Evolutionary conservation across 148 eudicot genomes (phyloP).

Genomic region (Rhododendron mucronatum): DNA sequence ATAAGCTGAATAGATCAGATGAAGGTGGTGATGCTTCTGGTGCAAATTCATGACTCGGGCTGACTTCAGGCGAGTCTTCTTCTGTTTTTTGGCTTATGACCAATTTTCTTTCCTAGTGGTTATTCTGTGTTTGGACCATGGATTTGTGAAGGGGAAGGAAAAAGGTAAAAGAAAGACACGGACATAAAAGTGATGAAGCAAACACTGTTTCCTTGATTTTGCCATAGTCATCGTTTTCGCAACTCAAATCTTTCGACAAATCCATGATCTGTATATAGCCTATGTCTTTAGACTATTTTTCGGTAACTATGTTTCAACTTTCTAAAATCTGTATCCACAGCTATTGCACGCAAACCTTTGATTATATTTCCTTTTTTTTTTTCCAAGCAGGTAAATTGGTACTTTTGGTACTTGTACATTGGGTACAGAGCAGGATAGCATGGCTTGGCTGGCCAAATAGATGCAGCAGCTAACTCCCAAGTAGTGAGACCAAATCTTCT

Average conservation of each 20-base stretch:
- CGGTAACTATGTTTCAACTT: neutral
- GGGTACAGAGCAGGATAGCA: neutral
- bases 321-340: neutral
- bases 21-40: slow-evolving; percentile 6
- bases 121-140: neutral
- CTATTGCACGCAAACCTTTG: too few species aligned
- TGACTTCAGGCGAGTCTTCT: neutral
- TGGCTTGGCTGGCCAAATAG: neutral
- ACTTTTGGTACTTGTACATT: neutral
- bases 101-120: neutral
- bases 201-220: neutral
- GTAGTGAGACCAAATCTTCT: neutral
- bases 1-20: slow-evolving; percentile 1
- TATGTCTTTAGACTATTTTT: neutral
- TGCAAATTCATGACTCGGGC: neutral
- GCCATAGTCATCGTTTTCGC: too few species aligned
- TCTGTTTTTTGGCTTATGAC: neutral
- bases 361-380: neutral
- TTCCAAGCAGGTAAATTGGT: neutral
- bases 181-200: neutral
- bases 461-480: neutral
- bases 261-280: too few species aligned
- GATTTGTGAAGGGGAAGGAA: neutral
- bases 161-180: neutral
- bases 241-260: neutral